A percentile compares a stretch with the other conserved stretches of the same genome.
phyloP scores from a whole-genome alignment of 495 filamentous ascomycete genomes.

The Aspergillus bertholletiae region DNA sequence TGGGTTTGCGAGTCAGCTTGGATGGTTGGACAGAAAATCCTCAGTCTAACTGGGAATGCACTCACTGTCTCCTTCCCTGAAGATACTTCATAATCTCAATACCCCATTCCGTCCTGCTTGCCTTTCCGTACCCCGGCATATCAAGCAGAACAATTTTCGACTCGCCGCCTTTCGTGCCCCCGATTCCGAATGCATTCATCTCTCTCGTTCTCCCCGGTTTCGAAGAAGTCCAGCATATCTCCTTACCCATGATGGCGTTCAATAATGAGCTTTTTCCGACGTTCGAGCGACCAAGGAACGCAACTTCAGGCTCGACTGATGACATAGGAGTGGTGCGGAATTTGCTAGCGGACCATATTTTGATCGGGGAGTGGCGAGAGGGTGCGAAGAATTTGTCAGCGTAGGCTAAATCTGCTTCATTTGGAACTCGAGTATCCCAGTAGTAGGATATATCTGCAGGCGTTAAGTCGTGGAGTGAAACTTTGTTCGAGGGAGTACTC shows the following conservation, averaged over 20 bases:
- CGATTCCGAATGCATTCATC: conserved; percentile 84
- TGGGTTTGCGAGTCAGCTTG: not conserved
- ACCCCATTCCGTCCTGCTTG: conserved; percentile 75
- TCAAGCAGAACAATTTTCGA: conserved; percentile 67
- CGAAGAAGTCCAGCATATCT: conserved; percentile 59
- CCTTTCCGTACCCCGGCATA: conserved; percentile 92
- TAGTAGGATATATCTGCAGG: conserved; percentile 46
- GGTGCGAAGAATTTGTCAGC: conserved; percentile 60
- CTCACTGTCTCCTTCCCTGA: conserved; percentile 60
- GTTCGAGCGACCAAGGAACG: conserved; percentile 80
- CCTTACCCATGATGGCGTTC: conserved; percentile 70
- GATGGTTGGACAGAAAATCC: not conserved
- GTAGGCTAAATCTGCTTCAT: conserved; percentile 45
- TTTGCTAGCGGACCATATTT: conserved; percentile 66
- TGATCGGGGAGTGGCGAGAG: conserved; percentile 51
- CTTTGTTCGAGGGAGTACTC: conserved; percentile 15
- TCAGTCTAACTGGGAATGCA: conserved; percentile 4
- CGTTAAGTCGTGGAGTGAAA: conserved; percentile 30
- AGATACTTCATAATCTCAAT: conserved; percentile 84
- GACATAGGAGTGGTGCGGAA: conserved; percentile 61
- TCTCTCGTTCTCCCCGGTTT: conserved; percentile 74
- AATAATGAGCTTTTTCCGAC: conserved; percentile 88
- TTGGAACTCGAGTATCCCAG: conserved; percentile 58
- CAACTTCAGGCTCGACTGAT: conserved; percentile 52
- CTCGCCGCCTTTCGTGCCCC: conserved; percentile 50